Base-by-base conservation (phyloP, 108 stramenopile genomes). In the Nitzschia palea region DNA sequence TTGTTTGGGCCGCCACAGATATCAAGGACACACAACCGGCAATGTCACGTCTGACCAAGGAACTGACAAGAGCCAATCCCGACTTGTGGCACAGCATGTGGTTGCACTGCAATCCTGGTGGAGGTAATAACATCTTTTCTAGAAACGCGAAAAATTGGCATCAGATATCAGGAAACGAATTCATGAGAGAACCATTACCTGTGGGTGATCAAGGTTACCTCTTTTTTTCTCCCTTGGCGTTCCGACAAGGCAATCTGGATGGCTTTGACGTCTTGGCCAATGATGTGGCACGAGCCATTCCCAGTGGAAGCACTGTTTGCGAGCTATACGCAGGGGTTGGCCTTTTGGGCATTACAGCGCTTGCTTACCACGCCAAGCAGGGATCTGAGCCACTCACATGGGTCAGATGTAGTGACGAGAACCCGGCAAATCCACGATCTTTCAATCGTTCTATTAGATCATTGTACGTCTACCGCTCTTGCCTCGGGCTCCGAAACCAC, bases 281-380 rank as follows among this genome's bases (percentile, higher is more conserved):
- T 55, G 80, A 95, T 36, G 84, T 94, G 14, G 81, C 87, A 20
- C 57, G 79, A 31, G 83, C 75, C 1, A 68, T 97, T 34, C 84
- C 85, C 0, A 68, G 55, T 17, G 89, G 85, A 22, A 85, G 80
- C 66, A 85, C 80, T 55, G 84, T 90, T 12, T 89, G 89, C 64
- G 98, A 98, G 57, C 61, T 98, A 54, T 98, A 98, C 70, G 95
- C 91, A 25, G 98, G 98, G 15, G 95, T 97, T 3, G 98, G 98
- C 0, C 32, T 95, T 44, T 77, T 98, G 31, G 97, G 97, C 6
- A 66, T 98, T 44, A 88, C 95, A 35, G 73, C 91, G 6, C 77
- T 95, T 28, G 67, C 83, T 4, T 80, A 88, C 71, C 82, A 87
- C 55, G 81, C 72, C 1, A 71, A 65, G 37, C 2, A 77, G 22